Conservation (phyloP, 1,284 basidiomycete genomes). For the Rhodofomes roseus region DNA sequence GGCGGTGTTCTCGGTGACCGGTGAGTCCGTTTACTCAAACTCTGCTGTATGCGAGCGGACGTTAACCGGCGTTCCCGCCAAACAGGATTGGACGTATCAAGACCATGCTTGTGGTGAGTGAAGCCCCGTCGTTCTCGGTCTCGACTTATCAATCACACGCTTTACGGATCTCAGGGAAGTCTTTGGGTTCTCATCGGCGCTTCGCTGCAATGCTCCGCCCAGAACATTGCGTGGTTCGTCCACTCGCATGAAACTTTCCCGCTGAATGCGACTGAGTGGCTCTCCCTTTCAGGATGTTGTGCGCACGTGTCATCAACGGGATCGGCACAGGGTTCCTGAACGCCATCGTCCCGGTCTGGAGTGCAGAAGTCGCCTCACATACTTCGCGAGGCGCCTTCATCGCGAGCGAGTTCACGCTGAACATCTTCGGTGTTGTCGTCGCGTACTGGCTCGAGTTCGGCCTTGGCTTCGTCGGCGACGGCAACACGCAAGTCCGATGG, state of each 20-base stretch:
- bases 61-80: not conserved
- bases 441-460: conserved; percentile 56
- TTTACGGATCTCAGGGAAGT: conserved; percentile 27
- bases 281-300: conserved; percentile 38
- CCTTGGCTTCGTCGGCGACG: conserved; percentile 44
- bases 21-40: conserved; percentile 12
- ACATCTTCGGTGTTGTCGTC: conserved; percentile 51
- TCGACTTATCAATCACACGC: not conserved
- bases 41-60: not conserved
- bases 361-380: conserved; percentile 43
- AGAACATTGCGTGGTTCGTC: conserved; percentile 42
- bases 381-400: conserved; percentile 40
- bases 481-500: conserved; percentile 39
- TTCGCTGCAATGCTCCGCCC: conserved; percentile 46
- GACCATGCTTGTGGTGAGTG: conserved; percentile 37
- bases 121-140: not conserved
- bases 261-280: not conserved
- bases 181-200: conserved; percentile 45
- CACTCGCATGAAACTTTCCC: not conserved
- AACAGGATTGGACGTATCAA: conserved; percentile 39
- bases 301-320: conserved; percentile 48
- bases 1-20: conserved; percentile 41
- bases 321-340: conserved; percentile 51
- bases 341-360: conserved; percentile 51
- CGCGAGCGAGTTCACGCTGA: conserved; percentile 36